Evolutionary conservation across 1,139 yeast genomes (phyloP).

Genomic region (Meyerozyma smithsonii): DNA sequence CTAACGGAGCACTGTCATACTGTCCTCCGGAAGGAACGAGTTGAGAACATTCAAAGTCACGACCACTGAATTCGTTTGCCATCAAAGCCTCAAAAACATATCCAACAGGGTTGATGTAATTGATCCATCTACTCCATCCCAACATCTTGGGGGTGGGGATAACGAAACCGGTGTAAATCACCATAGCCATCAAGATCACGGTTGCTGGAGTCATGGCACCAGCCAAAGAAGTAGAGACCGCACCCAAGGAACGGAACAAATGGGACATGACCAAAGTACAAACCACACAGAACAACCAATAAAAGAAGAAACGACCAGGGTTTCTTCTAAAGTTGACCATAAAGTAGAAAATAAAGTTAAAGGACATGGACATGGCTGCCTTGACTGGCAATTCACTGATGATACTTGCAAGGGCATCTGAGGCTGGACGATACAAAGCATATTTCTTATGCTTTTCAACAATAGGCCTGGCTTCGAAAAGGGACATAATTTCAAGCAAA

Average conservation of each 20-base stretch:
- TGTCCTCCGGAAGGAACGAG: conserved; percentile 51
- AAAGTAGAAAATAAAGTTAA: conserved; percentile 63
- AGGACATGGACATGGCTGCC: conserved; percentile 46
- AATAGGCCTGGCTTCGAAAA: conserved; percentile 70
- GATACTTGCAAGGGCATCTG: conserved; percentile 69
- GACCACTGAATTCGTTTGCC: conserved; percentile 48
- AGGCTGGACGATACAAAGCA: conserved; percentile 73
- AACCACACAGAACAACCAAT: conserved; percentile 47
- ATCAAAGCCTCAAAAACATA: conserved; percentile 67
- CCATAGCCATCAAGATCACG: conserved; percentile 52
- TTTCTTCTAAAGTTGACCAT: conserved; percentile 61
- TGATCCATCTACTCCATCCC: conserved; percentile 80
- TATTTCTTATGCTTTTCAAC: conserved; percentile 76
- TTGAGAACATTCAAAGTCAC: conserved; percentile 32
- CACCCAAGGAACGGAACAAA: conserved; percentile 67
- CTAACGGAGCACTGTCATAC: conserved; percentile 34
- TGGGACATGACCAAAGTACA: conserved; percentile 67
- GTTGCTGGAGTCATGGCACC: conserved; percentile 76
- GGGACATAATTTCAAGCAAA: conserved; percentile 63
- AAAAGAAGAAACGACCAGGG: conserved; percentile 69
- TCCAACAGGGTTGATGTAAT: conserved; percentile 65
- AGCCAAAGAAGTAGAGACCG: conserved; percentile 53
- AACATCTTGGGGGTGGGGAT: conserved; percentile 64
- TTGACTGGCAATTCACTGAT: conserved; percentile 66
- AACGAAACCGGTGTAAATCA: conserved; percentile 74